Evolutionary conservation across 225 moss, liverwort and hornwort species (phyloP), one percentile per base, ranked within the genome.

Genomic region (Polytrichum commune): DNA sequence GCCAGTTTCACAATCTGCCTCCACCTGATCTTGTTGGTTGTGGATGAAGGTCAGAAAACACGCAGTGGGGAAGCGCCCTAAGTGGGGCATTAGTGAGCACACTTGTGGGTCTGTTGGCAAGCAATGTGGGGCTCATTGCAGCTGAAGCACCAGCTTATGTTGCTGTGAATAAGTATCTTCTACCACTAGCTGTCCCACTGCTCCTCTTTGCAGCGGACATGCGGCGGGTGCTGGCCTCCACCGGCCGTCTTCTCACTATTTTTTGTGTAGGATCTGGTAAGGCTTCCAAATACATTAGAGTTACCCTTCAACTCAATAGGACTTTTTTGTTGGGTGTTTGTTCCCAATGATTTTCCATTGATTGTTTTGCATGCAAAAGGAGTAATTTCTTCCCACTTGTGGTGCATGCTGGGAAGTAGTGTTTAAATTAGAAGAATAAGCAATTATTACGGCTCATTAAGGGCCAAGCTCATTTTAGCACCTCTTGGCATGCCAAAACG

Each of bases 21-120:
- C 16, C 46, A 46, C 46, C 16, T 46, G 13, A 46, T 46, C 13
- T 4, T 13, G 13, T 46, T 46, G 13, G 13, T 53, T 74, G 46
- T 69, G 60, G 56, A 1, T 75, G 78, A 84, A 95, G 95, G 97
- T 99, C 98, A 55, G 98, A 99, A 65, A 93, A 79, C 79, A 99
- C 93, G 29, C 78, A 79, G 60, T 93, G 90, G 95, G 98, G 98
- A 60, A 90, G 75, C 63, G 82, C 95, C 19, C 68, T 99, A 68
- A 99, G 98, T 74, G 98, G 98, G 75, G 78, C 98, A 29, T 78
- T 99, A 3, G 98, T 99, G 20, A 99, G 98, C 84, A 99, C 98
- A 20, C 82, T 99, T 2, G 93, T 77, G 69, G 95, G 95, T 26
- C 82, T 95, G 55, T 80, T 76, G 54, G 98, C 98, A 68, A 99